Conservation (phyloP, 306 rosid species). For the Delonix regia region DNA sequence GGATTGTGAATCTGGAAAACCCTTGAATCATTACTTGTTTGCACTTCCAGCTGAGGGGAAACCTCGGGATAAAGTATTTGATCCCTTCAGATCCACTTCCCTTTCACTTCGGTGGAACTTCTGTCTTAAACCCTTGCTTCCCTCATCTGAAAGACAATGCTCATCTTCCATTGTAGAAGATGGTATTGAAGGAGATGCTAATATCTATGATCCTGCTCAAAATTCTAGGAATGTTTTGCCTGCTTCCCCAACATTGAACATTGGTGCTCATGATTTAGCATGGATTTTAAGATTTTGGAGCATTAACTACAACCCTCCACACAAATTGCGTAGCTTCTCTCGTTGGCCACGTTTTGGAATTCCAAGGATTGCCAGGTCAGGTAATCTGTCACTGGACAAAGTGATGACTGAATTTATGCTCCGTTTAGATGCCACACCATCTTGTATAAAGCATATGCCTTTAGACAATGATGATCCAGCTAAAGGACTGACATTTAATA, state of each 20-base stretch:
- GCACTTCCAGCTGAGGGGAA: slow-evolving; percentile 85
- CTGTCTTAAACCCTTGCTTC: slow-evolving; percentile 72
- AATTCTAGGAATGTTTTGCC: slow-evolving; percentile 48
- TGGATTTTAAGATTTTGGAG: slow-evolving; percentile 83
- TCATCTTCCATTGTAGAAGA: slow-evolving; percentile 43
- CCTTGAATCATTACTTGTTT: slow-evolving; percentile 89
- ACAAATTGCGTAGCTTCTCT: slow-evolving; percentile 88
- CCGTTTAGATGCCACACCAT: slow-evolving; percentile 80
- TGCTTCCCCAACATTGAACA: slow-evolving; percentile 73
- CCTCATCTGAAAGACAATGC: slow-evolving; percentile 53
- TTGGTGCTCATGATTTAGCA: slow-evolving; percentile 99
- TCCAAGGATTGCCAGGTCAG: slow-evolving; percentile 81
- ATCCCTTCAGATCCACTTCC: slow-evolving; percentile 95
- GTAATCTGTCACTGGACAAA: slow-evolving; percentile 91
- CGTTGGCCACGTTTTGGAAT: slow-evolving; percentile 98
- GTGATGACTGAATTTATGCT: slow-evolving; percentile 99
- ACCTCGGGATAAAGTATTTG: slow-evolving; percentile 79
- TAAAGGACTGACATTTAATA: slow-evolving; percentile 82
- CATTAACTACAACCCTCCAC: slow-evolving; percentile 88
- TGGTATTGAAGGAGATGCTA: slow-evolving; percentile 55
- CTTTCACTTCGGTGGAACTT: slow-evolving; percentile 91
- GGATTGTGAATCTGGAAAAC: slow-evolving; percentile 93
- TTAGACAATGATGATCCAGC: slow-evolving; percentile 98
- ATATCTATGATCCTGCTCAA: slow-evolving; percentile 56
- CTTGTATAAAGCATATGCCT: slow-evolving; percentile 84